phyloP scores from a whole-genome alignment of 345 rosid species.

The Durio zibethinus region DNA sequence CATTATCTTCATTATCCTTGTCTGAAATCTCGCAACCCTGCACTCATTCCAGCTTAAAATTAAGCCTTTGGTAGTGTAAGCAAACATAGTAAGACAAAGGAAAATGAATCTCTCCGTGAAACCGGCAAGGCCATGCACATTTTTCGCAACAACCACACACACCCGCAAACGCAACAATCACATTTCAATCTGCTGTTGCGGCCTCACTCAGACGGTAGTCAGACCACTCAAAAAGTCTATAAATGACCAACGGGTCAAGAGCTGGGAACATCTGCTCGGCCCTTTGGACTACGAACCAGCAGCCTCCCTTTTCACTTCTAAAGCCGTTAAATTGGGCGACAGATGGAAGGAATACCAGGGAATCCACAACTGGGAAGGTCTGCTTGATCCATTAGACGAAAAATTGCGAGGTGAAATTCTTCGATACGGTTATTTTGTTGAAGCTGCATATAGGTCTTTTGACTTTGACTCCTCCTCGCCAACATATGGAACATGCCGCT shows the following conservation, averaged over 20 bases:
- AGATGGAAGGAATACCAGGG: slow-evolving; percentile 69
- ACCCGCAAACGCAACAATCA: background rate
- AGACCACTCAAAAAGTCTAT: slow-evolving; percentile 6
- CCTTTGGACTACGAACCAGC: slow-evolving; percentile 24
- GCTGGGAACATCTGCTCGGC: slow-evolving; percentile 60
- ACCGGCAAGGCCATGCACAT: slow-evolving; percentile 22
- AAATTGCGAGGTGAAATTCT: slow-evolving; percentile 70
- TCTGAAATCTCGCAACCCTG: background rate
- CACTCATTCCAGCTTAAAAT: background rate
- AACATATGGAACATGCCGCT: slow-evolving; percentile 55
- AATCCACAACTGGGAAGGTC: slow-evolving; percentile 53
- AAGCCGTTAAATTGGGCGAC: slow-evolving; percentile 25
- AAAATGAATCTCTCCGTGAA: slow-evolving; percentile 24
- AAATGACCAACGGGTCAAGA: slow-evolving; percentile 23
- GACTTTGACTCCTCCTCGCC: slow-evolving; percentile 74
- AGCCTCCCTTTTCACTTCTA: background rate
- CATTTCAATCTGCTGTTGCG: slow-evolving; percentile 10
- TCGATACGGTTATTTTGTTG: slow-evolving; percentile 79
- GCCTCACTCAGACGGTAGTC: slow-evolving; percentile 10
- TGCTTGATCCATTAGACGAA: slow-evolving; percentile 83
- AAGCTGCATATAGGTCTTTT: slow-evolving; percentile 70
- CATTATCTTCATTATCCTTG: background rate
- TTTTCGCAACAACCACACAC: background rate
- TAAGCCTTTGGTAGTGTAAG: background rate
- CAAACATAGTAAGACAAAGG: background rate